Evolutionary conservation across 257 asterid genomes (phyloP), one percentile per base, ranked within the genome.

Genomic region (Solanum sitiens): DNA sequence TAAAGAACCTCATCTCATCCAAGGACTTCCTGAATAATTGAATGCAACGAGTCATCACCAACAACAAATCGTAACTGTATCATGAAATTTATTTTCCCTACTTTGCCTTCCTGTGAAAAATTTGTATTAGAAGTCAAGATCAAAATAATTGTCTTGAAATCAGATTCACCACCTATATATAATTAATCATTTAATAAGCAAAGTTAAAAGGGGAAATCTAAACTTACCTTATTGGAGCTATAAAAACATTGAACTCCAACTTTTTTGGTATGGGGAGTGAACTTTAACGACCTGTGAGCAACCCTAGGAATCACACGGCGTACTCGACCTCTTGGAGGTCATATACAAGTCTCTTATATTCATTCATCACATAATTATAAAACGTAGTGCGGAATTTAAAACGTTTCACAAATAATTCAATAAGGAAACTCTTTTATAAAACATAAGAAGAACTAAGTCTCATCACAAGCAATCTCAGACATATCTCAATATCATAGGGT

Each of bases 31-130:
- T 65, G 90, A 83, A 93, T 86, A 84, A 90, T 79, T 1, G 93
- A 86, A 84, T 91, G 96, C 92, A 94, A 83, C 7, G 88, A 5
- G 23, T 89, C 93, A 72, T 93, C 96, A 33, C 96, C 96, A 39
- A 89, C 94, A 70, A 92, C 87, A 44, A 85, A 89, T 67, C 93
- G 89, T 87, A 95, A 71, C 74, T 91, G 91, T 75, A 74, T 89
- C 90, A 90, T 71, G 87, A 27, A 27, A 95, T 93, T 39, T 35
- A 93, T 91, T 88, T 84, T 93, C 84, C 91, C 92, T 85, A 93
- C 27, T 87, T 90, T 91, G 65, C 93, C 93, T 71, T 89, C 94
- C 98, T 95, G 93, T 83, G 85, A 74, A 80, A 88, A 79, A 86
- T 70, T 47, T 85, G 53, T 1, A 59, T 77, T 18, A 45, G 59